Base-by-base conservation (phyloP, 2,329 filamentous ascomycete genomes). In the Clarireedia monteithiana region DNA sequence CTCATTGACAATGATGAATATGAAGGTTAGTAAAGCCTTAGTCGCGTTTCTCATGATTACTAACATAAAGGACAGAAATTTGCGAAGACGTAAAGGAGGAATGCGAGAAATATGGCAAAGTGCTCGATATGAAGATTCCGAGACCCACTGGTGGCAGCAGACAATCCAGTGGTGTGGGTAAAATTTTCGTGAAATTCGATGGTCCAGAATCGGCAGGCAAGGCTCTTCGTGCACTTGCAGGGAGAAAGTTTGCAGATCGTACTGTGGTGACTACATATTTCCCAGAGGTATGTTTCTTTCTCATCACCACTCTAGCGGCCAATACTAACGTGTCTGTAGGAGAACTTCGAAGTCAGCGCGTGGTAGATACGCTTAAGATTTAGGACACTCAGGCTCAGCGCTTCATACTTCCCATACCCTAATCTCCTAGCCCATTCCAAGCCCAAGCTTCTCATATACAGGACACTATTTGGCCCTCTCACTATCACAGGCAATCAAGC, bases 241-340 rank as follows among this genome's bases (percentile, higher is more conserved):
- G 94, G 48, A 82, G 95, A 62, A 96, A 97, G 71, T 99, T 99
- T 70, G 89, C 91, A 0, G 90, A 97, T 73, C 83, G 95, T 65
- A 99, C 94, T 3, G 95, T 99, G 27, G 91, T 99, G 12, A 91
- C 89, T 2, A 97, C 94, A 4, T 96, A 94, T 74, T 99, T 96
- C 71, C 88, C 91, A 23, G 95, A 97, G 81, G 88, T 89, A 75
- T 72, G 59, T 51, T 36, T 5, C 9, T 23, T 24, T 51, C 39
- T 39, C 5, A 38, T 50, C 30, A 14, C 30, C 3, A 34, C 30
- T 34, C 10, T 12, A 12, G 4, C 26, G 36, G 30, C 48, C 60
- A 71, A 75, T 67, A 77, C 65, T 57, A 44, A 56, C 20, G 62
- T 57, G 59, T 56, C 14, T 38, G 36, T 60, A 91, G 84, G 92